These are phyloP conservation scores for Pyrrhoderma lamaoense DNA, from an alignment of 1,284 basidiomycete genomes.

Conservation along the genomic window DNA sequence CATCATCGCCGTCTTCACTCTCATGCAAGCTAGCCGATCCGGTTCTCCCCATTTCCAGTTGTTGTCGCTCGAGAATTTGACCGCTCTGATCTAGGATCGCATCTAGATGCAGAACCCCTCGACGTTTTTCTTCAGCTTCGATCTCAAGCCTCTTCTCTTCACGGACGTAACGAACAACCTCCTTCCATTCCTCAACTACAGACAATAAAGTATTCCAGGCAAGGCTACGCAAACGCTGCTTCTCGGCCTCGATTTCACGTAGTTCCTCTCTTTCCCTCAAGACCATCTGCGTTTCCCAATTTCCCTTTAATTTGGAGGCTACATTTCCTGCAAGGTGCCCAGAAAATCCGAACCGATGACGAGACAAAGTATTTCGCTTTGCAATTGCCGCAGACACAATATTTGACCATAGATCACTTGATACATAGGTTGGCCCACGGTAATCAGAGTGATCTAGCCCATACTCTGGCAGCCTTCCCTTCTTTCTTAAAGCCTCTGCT, in stretches of 20 bases:
- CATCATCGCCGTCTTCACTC: slow-evolving; percentile 9
- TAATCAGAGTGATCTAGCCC: background rate
- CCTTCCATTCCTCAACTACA: slow-evolving; percentile 81
- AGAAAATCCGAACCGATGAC: slow-evolving; percentile 10
- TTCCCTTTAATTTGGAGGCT: slow-evolving; percentile 27
- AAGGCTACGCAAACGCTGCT: slow-evolving; percentile 57
- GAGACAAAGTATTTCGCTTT: slow-evolving; percentile 5
- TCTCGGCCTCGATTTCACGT: slow-evolving; percentile 54
- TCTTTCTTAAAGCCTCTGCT: slow-evolving; percentile 35
- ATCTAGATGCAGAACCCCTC: slow-evolving; percentile 81
- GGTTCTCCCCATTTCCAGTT: slow-evolving; percentile 45
- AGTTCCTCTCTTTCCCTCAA: slow-evolving; percentile 48
- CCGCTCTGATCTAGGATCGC: slow-evolving; percentile 88
- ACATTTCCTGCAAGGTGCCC: slow-evolving; percentile 8
- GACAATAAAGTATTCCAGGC: slow-evolving; percentile 67
- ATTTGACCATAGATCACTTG: slow-evolving; percentile 45
- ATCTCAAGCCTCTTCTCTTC: slow-evolving; percentile 54
- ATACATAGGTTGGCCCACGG: background rate
- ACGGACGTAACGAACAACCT: slow-evolving; percentile 78
- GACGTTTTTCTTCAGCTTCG: slow-evolving; percentile 57
- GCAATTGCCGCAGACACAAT: slow-evolving; percentile 29
- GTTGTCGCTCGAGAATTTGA: slow-evolving; percentile 79
- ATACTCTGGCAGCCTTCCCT: slow-evolving; percentile 30
- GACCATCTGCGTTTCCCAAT: slow-evolving; percentile 57
- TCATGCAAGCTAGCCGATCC: slow-evolving; percentile 6